Evolutionary conservation across 192 early-diverging fungal species (phyloP).

Genomic region (Umbelopsis sp.): DNA sequence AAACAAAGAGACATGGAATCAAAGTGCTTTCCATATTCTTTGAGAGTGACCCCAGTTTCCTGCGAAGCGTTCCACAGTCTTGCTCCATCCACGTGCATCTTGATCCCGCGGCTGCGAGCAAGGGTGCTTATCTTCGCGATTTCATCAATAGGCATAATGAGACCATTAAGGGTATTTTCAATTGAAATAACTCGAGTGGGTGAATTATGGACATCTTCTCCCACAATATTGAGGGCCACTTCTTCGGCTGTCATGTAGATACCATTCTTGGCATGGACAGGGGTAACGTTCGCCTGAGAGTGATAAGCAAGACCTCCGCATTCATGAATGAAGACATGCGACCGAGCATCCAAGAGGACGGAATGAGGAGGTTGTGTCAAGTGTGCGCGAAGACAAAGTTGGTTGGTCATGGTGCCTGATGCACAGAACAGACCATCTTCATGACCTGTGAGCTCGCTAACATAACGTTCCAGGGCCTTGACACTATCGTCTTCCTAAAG

Average conservation of each 20-base stretch:
- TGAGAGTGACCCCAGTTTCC: constrained; percentile 67
- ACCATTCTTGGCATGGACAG: constrained; percentile 56
- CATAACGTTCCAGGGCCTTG: constrained; percentile 63
- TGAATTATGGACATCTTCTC: constrained; percentile 73
- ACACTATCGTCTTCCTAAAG: constrained; percentile 78
- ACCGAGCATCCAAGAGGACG: constrained; percentile 71
- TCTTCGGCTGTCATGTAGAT: constrained; percentile 67
- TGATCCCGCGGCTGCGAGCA: constrained; percentile 55
- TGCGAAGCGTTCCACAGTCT: constrained; percentile 88
- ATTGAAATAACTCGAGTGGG: constrained; percentile 81
- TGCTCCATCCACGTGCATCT: constrained; percentile 89
- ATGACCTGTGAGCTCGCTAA: constrained; percentile 74
- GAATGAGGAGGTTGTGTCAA: constrained; percentile 77
- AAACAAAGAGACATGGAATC: constrained; percentile 89
- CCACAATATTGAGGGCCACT: constrained; percentile 61
- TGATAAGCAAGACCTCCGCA: constrained; percentile 81
- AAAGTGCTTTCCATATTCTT: constrained; percentile 70
- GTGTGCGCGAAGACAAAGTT: constrained; percentile 79
- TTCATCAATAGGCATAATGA: constrained; percentile 78
- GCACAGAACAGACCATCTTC: constrained; percentile 81
- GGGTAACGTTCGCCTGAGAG: constrained; percentile 68
- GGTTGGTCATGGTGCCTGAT: constrained; percentile 83
- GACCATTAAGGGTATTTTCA: constrained; percentile 89
- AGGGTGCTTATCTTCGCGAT: constrained; percentile 65
- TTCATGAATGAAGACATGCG: constrained; percentile 82